phyloP scores from a whole-genome alignment of 2,329 filamentous ascomycete genomes.

The Microsporum canis region DNA sequence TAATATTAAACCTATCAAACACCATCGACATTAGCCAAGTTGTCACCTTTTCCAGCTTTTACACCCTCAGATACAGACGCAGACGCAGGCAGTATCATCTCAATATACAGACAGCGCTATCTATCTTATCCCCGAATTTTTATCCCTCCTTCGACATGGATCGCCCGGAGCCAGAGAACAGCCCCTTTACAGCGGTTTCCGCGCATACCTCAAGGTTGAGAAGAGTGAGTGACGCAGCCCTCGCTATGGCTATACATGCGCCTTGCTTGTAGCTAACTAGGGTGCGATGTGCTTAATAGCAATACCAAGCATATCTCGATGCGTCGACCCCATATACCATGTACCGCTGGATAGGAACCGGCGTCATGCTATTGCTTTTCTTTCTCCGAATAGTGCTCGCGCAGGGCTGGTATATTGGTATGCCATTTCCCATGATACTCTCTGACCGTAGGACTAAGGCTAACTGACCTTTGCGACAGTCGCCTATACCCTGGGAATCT shows the following conservation, averaged over 20 bases:
- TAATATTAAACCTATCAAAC: neutral
- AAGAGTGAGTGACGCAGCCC: constrained; percentile 25
- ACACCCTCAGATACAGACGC: neutral
- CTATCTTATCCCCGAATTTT: neutral
- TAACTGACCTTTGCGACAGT: constrained; percentile 42
- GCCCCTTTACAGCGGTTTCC: constrained; percentile 80
- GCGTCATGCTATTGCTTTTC: constrained; percentile 62
- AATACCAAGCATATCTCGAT: constrained; percentile 91
- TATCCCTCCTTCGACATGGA: constrained; percentile 51
- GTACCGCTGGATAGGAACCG: constrained; percentile 88
- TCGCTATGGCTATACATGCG: neutral
- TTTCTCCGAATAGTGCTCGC: constrained; percentile 80
- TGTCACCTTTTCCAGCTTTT: neutral
- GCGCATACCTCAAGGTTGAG: constrained; percentile 55
- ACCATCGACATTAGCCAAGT: neutral
- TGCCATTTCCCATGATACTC: constrained; percentile 15
- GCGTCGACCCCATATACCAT: constrained; percentile 79
- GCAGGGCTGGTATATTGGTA: constrained; percentile 98
- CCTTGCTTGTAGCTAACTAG: neutral
- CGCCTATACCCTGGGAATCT: constrained; percentile 94
- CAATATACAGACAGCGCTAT: neutral
- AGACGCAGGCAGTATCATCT: neutral
- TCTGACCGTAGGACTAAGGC: neutral
- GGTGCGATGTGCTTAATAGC: constrained; percentile 39
- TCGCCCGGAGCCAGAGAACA: constrained; percentile 73